These are phyloP conservation scores for Closterium sp. DNA, from an alignment of 139 green algal genomes.

Conservation along the genomic window DNA sequence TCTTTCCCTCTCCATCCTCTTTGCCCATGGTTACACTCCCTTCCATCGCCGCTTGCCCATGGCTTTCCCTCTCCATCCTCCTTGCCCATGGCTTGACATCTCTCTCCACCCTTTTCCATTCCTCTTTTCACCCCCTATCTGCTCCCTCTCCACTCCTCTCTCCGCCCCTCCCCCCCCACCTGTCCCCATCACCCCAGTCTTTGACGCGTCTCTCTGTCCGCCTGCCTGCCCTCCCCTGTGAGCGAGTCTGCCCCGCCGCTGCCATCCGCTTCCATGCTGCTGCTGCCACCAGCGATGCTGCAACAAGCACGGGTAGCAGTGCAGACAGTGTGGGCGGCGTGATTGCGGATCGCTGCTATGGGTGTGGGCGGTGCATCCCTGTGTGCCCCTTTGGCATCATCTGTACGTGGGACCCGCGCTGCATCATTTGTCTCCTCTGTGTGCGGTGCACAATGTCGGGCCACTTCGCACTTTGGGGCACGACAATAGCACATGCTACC, in stretches of 20 bases:
- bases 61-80: too few species aligned
- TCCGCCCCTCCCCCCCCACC: not conserved
- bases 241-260: conserved; percentile 46
- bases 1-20: too few species aligned
- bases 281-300: not conserved
- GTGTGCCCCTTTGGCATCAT: conserved; percentile 48
- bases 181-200: conserved; percentile 2
- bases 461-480: too few species aligned
- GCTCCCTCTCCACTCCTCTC: not conserved
- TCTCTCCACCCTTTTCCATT: not conserved
- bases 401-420: too few species aligned
- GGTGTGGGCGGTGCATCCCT: conserved; percentile 43
- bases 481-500: too few species aligned
- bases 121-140: not conserved
- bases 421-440: too few species aligned
- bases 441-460: too few species aligned
- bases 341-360: conserved; percentile 43
- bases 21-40: too few species aligned
- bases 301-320: not conserved
- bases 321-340: not conserved
- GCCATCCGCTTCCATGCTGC: conserved; percentile 42
- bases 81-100: too few species aligned
- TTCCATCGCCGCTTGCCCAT: too few species aligned
- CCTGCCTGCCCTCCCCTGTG: conserved; percentile 48
- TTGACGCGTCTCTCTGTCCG: conserved; percentile 37